Evolutionary conservation across 495 filamentous ascomycete species (phyloP).

Genomic region (Penicillium nucicola): DNA sequence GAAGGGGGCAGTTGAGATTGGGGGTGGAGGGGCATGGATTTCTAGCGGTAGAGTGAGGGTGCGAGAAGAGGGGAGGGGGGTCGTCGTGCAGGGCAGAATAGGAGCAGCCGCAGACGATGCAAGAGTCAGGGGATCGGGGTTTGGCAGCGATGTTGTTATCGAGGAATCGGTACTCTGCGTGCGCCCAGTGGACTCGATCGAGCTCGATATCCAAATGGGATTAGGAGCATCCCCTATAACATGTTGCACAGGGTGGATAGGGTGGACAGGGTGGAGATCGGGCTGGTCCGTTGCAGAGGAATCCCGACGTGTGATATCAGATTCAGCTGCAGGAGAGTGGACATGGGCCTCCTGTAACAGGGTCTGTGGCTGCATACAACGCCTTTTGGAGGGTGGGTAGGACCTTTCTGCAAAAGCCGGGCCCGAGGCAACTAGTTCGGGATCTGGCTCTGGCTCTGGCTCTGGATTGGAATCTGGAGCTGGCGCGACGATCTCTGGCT

Average conservation of each 20-base stretch:
- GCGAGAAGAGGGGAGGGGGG: not conserved
- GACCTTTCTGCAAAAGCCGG: slow-evolving; percentile 4
- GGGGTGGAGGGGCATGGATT: slow-evolving; percentile 45
- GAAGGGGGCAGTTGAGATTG: slow-evolving; percentile 37
- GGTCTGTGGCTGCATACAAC: slow-evolving; percentile 10
- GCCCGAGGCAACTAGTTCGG: not conserved
- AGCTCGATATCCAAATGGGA: not conserved
- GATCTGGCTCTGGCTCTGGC: not conserved
- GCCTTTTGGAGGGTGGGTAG: slow-evolving; percentile 18
- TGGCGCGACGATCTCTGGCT: slow-evolving; percentile 14
- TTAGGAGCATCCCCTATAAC: not conserved
- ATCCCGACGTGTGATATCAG: not conserved
- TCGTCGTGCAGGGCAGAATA: not conserved
- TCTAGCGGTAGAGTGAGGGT: slow-evolving; percentile 23
- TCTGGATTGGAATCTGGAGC: no score
- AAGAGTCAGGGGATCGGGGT: not conserved
- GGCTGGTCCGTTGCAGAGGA: not conserved
- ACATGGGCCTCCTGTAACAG: not conserved
- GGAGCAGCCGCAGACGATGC: not conserved
- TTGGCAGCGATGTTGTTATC: not conserved
- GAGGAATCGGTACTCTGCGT: no score
- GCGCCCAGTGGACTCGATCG: no score
- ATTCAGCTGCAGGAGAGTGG: not conserved
- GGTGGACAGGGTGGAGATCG: not conserved
- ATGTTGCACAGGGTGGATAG: not conserved